These are phyloP conservation scores for Aspergillus intermedius DNA, from an alignment of 2,329 filamentous ascomycete genomes.

Conservation along the genomic window DNA sequence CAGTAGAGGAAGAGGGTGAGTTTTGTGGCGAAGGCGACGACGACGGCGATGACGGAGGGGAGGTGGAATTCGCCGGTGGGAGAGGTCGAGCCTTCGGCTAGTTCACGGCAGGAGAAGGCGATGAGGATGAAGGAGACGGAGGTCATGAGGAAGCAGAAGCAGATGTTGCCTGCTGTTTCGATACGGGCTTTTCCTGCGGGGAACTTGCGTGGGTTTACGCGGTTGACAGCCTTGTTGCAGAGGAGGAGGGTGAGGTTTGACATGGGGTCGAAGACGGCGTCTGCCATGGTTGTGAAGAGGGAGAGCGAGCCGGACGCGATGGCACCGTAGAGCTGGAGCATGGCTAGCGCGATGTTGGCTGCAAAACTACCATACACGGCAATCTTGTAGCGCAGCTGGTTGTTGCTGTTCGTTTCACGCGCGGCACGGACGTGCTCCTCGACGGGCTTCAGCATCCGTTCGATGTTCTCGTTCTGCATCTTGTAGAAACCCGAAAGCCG, in stretches of 20 bases:
- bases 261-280: constrained; percentile 86
- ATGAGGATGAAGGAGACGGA: constrained; percentile 88
- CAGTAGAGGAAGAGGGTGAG: constrained; percentile 82
- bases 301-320: constrained; percentile 83
- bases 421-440: constrained; percentile 83
- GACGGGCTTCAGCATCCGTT: constrained; percentile 83
- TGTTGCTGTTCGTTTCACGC: constrained; percentile 70
- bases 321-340: constrained; percentile 82
- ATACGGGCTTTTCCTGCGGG: constrained; percentile 89
- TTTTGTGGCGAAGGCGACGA: constrained; percentile 78
- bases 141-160: constrained; percentile 94
- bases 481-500: constrained; percentile 74
- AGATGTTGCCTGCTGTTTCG: constrained; percentile 91
- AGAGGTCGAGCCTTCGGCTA: constrained; percentile 46
- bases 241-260: constrained; percentile 84
- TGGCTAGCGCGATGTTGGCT: constrained; percentile 73
- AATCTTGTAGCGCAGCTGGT: constrained; percentile 60
- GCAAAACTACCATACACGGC: constrained; percentile 62
- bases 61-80: constrained; percentile 65
- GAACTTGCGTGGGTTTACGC: constrained; percentile 78
- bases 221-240: constrained; percentile 78
- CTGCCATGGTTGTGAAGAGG: constrained; percentile 95
- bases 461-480: constrained; percentile 86
- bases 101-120: constrained; percentile 71
- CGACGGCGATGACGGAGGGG: constrained; percentile 77